Evolutionary conservation across 805 yeast genomes (phyloP).

Genomic region (Saturnispora saitoi): DNA sequence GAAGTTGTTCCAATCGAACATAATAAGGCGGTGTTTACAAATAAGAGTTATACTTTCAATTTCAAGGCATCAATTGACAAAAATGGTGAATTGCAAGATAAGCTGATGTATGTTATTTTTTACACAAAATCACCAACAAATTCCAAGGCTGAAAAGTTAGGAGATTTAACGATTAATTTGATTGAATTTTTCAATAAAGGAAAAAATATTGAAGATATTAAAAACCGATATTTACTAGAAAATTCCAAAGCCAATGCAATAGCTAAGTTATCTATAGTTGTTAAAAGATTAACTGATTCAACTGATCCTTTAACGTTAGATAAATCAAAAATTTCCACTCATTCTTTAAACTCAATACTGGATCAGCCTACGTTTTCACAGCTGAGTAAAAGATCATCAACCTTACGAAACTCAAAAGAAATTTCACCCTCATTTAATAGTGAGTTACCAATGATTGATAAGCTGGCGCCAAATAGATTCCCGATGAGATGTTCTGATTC

Average conservation of each 20-base stretch:
- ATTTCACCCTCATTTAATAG: not conserved
- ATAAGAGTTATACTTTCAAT: slow-evolving; percentile 29
- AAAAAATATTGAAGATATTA: slow-evolving; percentile 32
- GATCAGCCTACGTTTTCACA: not conserved
- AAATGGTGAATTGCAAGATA: slow-evolving; percentile 33
- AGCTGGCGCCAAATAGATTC: not conserved
- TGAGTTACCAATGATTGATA: slow-evolving; percentile 1
- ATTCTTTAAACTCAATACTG: not conserved
- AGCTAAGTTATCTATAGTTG: slow-evolving; percentile 45
- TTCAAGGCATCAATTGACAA: slow-evolving; percentile 27
- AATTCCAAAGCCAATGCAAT: slow-evolving; percentile 79
- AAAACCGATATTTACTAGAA: slow-evolving; percentile 61
- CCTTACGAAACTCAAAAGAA: not conserved
- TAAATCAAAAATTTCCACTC: not conserved
- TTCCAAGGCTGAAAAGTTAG: slow-evolving; percentile 44
- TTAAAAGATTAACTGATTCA: slow-evolving; percentile 13
- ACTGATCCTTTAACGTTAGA: not conserved
- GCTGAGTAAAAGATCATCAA: not conserved
- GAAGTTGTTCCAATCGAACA: slow-evolving; percentile 32
- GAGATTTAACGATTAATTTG: slow-evolving; percentile 57
- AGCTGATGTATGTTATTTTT: slow-evolving; percentile 34
- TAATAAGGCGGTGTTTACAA: slow-evolving; percentile 45
- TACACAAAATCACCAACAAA: slow-evolving; percentile 24
- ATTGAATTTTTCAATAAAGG: slow-evolving; percentile 62
- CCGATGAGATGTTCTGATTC: not conserved